Base-by-base conservation (phyloP, 140 eudicot genomes). In the Flaveria floridana region DNA sequence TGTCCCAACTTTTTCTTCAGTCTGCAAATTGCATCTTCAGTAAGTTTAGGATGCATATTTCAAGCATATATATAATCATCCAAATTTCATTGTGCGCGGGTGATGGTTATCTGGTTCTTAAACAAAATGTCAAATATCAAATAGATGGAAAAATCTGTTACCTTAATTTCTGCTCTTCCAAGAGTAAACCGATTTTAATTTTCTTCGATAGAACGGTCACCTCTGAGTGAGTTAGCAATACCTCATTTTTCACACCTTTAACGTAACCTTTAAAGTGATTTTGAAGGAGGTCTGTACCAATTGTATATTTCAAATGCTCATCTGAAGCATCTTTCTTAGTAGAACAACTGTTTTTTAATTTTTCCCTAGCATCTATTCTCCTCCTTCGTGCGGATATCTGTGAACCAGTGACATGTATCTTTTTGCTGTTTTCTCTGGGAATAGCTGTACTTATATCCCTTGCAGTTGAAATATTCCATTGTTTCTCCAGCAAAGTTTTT, bases 141-240 rank as follows among this genome's bases (percentile, higher is more conserved):
- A 30, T 28, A 26, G 5, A 23, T 19, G 65, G 16, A 42, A 74
- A 53, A 21, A 42, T 18, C 13, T 46, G 59, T 61, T 86, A 92
- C 98, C 96, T 88, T 79, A 81, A 63, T 79, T 79, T 87, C 26
- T 76, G 90, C 79, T 92, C 91, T 77, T 89, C 95, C 77, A 92
- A 59, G 34, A 65, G 58, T 65, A 89, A 85, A 41, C 98, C 96
- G 1, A 69, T 63, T 81, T 79, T 81, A 12, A 92, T 86, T 64
- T 81, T 89, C 51, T 84, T 83, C 5, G 96, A 89, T 39, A 92
- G 73, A 37, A 83, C 84, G 47, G 84, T 82, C 52, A 92, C 98
- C 68, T 92, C 89, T 0, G 88, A 69, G 71, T 92, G 96, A 63
- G 89, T 83, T 63, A 92, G 92, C 72, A 88, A 52, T 14, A 76